These are phyloP conservation scores for Cordyceps cicadae DNA, from an alignment of 2,329 filamentous ascomycete genomes.

Conservation along the genomic window DNA sequence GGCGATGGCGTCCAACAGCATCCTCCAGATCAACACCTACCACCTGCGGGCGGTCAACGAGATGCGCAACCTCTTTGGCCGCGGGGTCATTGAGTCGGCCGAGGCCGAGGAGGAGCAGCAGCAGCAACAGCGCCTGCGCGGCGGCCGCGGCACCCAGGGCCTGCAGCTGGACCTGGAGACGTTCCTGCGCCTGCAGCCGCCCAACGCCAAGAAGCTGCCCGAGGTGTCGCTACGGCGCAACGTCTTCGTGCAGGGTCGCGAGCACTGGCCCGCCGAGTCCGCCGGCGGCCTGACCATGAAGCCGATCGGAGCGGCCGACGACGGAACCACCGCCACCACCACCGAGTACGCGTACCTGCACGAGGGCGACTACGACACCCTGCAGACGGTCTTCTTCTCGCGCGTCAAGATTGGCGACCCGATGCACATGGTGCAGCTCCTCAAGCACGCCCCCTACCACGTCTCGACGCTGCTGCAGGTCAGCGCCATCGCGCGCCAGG, in stretches of 20 bases:
- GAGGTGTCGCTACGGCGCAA: conserved; percentile 69
- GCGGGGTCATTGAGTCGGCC: conserved; percentile 48
- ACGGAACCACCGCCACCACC: conserved; percentile 46
- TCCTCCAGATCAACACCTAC: conserved; percentile 48
- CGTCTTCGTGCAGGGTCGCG: conserved; percentile 76
- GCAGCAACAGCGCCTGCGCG: conserved; percentile 21
- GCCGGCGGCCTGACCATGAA: conserved; percentile 81
- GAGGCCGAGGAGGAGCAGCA: conserved; percentile 38
- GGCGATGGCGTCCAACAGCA: conserved; percentile 30
- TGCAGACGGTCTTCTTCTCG: conserved; percentile 68
- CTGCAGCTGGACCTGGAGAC: conserved; percentile 50
- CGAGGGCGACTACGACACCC: conserved; percentile 60
- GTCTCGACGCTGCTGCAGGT: conserved; percentile 91
- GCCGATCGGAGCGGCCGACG: conserved; percentile 30
- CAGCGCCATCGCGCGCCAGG: conserved; percentile 83
- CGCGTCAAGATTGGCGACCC: conserved; percentile 80
- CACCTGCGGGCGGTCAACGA: conserved; percentile 83
- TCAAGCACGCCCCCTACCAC: conserved; percentile 62
- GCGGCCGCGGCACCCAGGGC: conserved; percentile 28
- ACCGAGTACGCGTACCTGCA: conserved; percentile 70
- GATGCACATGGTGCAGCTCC: conserved; percentile 67
- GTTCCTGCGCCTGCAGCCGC: conserved; percentile 42
- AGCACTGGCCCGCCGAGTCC: conserved; percentile 74
- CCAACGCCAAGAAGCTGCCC: conserved; percentile 52
- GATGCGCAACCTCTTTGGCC: conserved; percentile 61